These are phyloP conservation scores for Mortierella sp. DNA, from an alignment of 371 early-diverging fungal genomes.

Conservation along the genomic window DNA sequence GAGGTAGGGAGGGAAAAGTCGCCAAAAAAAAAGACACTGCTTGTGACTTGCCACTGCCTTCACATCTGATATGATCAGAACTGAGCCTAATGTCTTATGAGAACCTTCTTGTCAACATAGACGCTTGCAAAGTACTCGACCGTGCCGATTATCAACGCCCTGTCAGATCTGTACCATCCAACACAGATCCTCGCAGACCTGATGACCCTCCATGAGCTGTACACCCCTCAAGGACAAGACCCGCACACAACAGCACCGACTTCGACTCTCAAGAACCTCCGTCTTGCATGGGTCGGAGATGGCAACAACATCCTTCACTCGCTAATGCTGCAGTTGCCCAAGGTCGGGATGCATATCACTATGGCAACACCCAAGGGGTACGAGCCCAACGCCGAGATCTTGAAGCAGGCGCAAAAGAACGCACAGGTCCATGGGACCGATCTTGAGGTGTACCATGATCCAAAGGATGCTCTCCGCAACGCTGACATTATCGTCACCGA, in stretches of 20 bases:
- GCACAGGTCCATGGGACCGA: constrained; percentile 63
- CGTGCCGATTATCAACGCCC: constrained; percentile 96
- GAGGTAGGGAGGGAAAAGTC: constrained; percentile 64
- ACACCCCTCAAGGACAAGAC: constrained; percentile 58
- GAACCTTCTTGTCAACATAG: constrained; percentile 35
- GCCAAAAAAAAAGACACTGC: neutral
- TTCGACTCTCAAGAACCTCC: constrained; percentile 74
- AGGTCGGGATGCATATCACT: constrained; percentile 85
- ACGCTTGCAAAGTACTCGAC: constrained; percentile 85
- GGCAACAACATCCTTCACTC: constrained; percentile 96
- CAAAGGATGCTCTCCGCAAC: constrained; percentile 82
- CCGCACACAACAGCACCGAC: constrained; percentile 58
- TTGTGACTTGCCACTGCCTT: neutral
- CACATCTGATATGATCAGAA: neutral
- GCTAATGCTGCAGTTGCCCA: constrained; percentile 89
- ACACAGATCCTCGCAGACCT: constrained; percentile 96
- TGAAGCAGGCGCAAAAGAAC: constrained; percentile 70
- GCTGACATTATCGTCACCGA: constrained; percentile 96
- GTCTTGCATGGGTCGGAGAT: constrained; percentile 97
- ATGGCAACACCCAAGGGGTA: constrained; percentile 92
- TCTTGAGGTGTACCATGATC: constrained; percentile 76
- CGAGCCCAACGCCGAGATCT: constrained; percentile 76
- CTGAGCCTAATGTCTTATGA: neutral
- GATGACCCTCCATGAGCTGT: constrained; percentile 91
- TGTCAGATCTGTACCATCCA: constrained; percentile 94